Evolutionary conservation across 2,329 filamentous ascomycete genomes (phyloP), one percentile per base, ranked within the genome.

Genomic region (Diaporthe caulivora): DNA sequence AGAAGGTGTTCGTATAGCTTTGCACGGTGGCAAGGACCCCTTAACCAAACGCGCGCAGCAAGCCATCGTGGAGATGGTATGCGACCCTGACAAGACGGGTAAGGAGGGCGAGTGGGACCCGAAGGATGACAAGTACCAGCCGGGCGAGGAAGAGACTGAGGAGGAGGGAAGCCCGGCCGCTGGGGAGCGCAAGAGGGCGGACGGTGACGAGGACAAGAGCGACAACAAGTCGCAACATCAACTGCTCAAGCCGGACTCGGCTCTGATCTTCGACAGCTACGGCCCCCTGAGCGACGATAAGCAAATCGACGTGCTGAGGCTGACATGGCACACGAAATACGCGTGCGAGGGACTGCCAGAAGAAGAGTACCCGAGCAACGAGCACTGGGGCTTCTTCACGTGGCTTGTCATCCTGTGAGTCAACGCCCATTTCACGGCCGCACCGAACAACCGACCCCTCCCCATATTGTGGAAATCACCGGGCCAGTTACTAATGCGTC

Each of bases 341-440:
- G 96, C 94, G 0, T 98, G 97, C 82, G 92, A 95, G 80, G 86
- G 84, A 49, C 76, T 76, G 6, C 79, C 82, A 78, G 78, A 81
- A 34, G 77, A 84, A 13, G 85, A 86, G 54, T 83, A 82, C 26
- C 77, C 80, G 71, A 79, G 87, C 70, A 83, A 82, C 24, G 26
- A 60, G 15, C 88, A 91, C 80, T 98, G 96, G 97, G 97, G 97
- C 1, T 97, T 98, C 87, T 98, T 98, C 80, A 98, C 96, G 24
- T 99, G 97, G 97, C 90, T 98, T 80, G 90, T 98, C 77, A 92
- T 99, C 77, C 91, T 98, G 95, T 97, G 85, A 88, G 94, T 76
- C 5, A 64, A 64, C 18, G 42, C 21, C 37, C 55, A 72, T 53
- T 67, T 64, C 29, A 24, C 21, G 60, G 44, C 54, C 65, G 37